Base-by-base conservation (phyloP, 2,329 filamentous ascomycete species). In the Hypoxylon sp. region DNA sequence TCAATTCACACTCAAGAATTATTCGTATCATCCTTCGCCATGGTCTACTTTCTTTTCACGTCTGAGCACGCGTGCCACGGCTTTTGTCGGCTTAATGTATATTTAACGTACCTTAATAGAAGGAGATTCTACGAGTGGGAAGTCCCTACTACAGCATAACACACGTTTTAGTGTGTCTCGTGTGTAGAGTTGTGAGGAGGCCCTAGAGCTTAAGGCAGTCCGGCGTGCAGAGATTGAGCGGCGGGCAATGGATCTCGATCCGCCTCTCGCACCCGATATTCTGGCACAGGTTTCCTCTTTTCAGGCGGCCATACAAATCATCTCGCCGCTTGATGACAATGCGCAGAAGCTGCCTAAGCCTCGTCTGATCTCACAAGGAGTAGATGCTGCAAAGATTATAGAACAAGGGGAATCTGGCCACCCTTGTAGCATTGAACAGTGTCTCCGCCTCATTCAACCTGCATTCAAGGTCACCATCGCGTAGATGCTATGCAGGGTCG, bases 211-310 rank as follows among this genome's bases (percentile, higher is more conserved):
- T 19, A 91, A 90, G 74, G 84, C 85, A 57, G 82, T 81, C 60
- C 85, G 90, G 64, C 87, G 85, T 73, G 80, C 82, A 13, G 91
- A 93, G 69, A 93, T 94, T 71, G 90, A 93, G 75, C 84, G 84
- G 53, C 86, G 90, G 26, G 91, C 89, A 72, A 78, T 85, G 74
- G 80, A 85, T 49, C 82, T 94, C 50, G 77, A 88, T 30, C 91
- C 91, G 24, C 89, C 91, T 1, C 79, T 94, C 59, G 78, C 81
- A 50, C 78, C 87, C 39, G 83, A 82, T 67, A 81, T 91, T 43
- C 80, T 94, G 59, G 84, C 84, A 57, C 88, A 90, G 71, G 91
- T 93, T 76, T 85, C 90, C 48, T 88, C 90, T 1, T 94, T 93
- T 75, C 87, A 90, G 72, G 90, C 89, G 37, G 89, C 91, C 28